phyloP scores from a whole-genome alignment of 192 early-diverging fungal genomes.

The Pilobolus umbonatus region DNA sequence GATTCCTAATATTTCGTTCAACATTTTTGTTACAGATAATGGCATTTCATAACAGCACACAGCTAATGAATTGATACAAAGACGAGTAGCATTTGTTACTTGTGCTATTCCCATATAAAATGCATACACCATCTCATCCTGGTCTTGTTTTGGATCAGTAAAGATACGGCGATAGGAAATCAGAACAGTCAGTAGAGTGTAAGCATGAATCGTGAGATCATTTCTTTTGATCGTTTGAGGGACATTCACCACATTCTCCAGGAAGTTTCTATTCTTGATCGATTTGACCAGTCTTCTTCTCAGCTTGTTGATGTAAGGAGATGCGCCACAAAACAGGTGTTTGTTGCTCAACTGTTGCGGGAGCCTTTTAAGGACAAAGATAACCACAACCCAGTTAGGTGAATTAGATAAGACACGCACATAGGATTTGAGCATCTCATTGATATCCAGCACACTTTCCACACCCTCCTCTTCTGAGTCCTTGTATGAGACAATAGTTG shows the following conservation, averaged over 20 bases:
- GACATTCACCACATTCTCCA: conserved; percentile 50
- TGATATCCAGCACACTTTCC: conserved; percentile 13
- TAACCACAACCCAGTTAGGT: conserved; percentile 66
- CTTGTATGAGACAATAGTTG: conserved; percentile 2
- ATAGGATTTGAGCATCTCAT: conserved; percentile 44
- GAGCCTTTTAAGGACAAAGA: conserved; percentile 60
- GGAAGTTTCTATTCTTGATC: conserved; percentile 49
- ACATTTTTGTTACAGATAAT: conserved; percentile 63
- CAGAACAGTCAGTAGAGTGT: conserved; percentile 59
- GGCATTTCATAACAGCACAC: conserved; percentile 82
- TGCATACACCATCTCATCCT: conserved; percentile 66
- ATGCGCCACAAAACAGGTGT: conserved; percentile 64
- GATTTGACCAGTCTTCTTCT: conserved; percentile 52
- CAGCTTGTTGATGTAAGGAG: conserved; percentile 47
- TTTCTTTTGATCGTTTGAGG: conserved; percentile 55
- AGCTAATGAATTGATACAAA: conserved; percentile 78
- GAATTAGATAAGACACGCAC: conserved; percentile 61
- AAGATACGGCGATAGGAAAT: conserved; percentile 66
- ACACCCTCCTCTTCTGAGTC: background rate
- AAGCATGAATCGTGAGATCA: conserved; percentile 61
- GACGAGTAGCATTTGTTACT: conserved; percentile 64
- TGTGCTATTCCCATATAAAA: conserved; percentile 72
- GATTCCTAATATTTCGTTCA: conserved; percentile 63
- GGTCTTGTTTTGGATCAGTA: conserved; percentile 44
- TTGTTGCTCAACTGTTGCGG: conserved; percentile 68